These are phyloP conservation scores for Roridomyces roridus DNA, from an alignment of 768 basidiomycete species.

Conservation along the genomic window DNA sequence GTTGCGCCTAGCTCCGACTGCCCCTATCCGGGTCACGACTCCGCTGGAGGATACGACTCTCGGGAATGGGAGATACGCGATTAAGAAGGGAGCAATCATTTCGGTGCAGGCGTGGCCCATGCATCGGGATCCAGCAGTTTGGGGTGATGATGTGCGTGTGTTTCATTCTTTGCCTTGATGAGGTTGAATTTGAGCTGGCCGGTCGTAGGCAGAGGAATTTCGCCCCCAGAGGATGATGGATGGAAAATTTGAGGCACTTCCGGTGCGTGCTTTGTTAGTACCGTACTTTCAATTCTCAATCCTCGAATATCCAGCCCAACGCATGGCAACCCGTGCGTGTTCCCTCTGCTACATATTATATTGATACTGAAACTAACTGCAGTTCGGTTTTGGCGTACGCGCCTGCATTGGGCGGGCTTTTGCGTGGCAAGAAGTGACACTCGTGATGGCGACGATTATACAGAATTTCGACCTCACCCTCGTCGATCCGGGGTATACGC, in stretches of 20 bases:
- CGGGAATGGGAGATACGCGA: slow-evolving; percentile 45
- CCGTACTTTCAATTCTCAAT: not conserved
- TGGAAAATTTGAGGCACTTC: slow-evolving; percentile 54
- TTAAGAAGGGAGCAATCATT: slow-evolving; percentile 38
- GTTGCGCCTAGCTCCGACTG: slow-evolving; percentile 46
- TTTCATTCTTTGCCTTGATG: not conserved
- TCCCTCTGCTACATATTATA: slow-evolving; percentile 27
- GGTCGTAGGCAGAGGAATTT: slow-evolving; percentile 47
- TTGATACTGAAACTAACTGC: not conserved
- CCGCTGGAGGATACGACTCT: slow-evolving; percentile 44
- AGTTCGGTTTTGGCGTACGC: slow-evolving; percentile 28
- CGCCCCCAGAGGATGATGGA: slow-evolving; percentile 56
- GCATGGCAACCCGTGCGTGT: slow-evolving; percentile 48
- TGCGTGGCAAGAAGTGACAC: slow-evolving; percentile 53
- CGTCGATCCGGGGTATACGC: slow-evolving; percentile 49
- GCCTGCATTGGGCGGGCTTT: slow-evolving; percentile 47
- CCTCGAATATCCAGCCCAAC: slow-evolving; percentile 40
- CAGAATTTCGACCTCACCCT: slow-evolving; percentile 53
- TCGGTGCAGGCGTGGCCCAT: slow-evolving; percentile 34
- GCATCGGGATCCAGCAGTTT: slow-evolving; percentile 50
- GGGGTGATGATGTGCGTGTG: slow-evolving; percentile 53
- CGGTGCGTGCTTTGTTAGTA: slow-evolving; percentile 21
- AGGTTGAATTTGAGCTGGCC: not conserved
- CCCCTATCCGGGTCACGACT: slow-evolving; percentile 39
- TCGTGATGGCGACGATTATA: slow-evolving; percentile 46